Evolutionary conservation across 805 yeast genomes (phyloP).

Genomic region (Tetrapisispora fleetii): DNA sequence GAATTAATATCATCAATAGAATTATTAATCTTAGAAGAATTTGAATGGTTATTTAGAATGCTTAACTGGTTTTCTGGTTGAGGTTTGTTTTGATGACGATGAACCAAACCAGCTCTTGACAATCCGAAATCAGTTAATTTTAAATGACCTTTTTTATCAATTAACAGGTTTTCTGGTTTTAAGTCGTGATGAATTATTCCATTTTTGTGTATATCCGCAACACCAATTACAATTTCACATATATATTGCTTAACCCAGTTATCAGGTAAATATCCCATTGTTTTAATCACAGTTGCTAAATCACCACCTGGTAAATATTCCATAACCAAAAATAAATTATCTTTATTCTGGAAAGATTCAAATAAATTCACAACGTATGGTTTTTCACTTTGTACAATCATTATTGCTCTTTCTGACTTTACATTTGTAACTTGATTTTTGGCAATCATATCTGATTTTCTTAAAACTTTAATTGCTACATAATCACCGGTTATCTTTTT

Average conservation of each 20-base stretch:
- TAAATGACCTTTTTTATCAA: constrained; percentile 79
- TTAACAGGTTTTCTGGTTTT: constrained; percentile 87
- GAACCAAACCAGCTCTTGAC: constrained; percentile 77
- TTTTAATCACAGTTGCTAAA: constrained; percentile 73
- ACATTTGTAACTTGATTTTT: constrained; percentile 94
- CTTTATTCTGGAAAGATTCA: constrained; percentile 81
- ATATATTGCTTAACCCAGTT: constrained; percentile 79
- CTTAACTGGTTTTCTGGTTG: constrained; percentile 4
- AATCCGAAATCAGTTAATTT: constrained; percentile 94
- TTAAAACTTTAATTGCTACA: constrained; percentile 86
- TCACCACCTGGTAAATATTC: constrained; percentile 96
- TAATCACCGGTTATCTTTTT: constrained; percentile 85
- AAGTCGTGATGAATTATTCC: constrained; percentile 92
- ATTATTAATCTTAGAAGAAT: not conserved
- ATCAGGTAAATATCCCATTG: constrained; percentile 74
- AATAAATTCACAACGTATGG: constrained; percentile 87
- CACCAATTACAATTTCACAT: constrained; percentile 86
- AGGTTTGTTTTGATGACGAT: constrained; percentile 48
- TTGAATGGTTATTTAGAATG: not conserved
- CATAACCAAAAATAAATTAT: constrained; percentile 86
- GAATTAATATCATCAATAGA: not conserved
- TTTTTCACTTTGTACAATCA: constrained; percentile 92
- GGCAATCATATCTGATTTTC: constrained; percentile 91
- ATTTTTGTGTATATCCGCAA: constrained; percentile 74
- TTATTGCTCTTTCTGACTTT: constrained; percentile 89